Evolutionary conservation across 345 rosid genomes (phyloP), one percentile per base, ranked within the genome.

Genomic region (Isatis tinctoria): DNA sequence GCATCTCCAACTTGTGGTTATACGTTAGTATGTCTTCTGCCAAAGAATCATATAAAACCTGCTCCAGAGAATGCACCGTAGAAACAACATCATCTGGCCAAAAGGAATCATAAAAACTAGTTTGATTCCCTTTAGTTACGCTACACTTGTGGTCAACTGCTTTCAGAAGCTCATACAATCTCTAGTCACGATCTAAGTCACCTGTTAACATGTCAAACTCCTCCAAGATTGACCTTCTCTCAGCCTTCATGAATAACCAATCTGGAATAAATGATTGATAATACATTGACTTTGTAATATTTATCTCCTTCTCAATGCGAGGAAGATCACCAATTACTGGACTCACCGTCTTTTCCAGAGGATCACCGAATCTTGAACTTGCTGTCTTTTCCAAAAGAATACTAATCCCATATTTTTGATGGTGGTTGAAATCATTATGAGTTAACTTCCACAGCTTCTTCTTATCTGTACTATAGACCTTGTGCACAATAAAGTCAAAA

Each of bases 111-210:
- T 27, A 0, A 27, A 1, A 3, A 83, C 87, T 8, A 36, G 16
- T 52, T 8, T 8, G 16, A 24, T 67, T 81, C 33, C 66, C 51
- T 32, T 73, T 75, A 22, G 24, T 22, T 22, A 22, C 24, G 2
- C 24, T 22, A 22, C 24, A 1, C 24, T 22, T 1, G 35, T 60
- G 37, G 41, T 72, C 82, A 65, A 90, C 58, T 68, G 81, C 83
- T 65, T 85, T 84, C 60, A 89, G 87, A 73, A 93, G 93, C 85
- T 79, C 87, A 67, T 73, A 85, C 78, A 93, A 57, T 73, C 86
- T 87, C 64, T 83, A 87, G 75, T 87, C 90, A 51, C 97, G 90
- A 69, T 76, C 83, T 5, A 62, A 70, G 33, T 84, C 87, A 58
- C 86, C 88, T 3, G 93, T 84, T 44, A 86, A 77, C 26, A 63